Evolutionary conservation across 2,329 filamentous ascomycete species (phyloP).

Genomic region (Nigrospora oryzae): DNA sequence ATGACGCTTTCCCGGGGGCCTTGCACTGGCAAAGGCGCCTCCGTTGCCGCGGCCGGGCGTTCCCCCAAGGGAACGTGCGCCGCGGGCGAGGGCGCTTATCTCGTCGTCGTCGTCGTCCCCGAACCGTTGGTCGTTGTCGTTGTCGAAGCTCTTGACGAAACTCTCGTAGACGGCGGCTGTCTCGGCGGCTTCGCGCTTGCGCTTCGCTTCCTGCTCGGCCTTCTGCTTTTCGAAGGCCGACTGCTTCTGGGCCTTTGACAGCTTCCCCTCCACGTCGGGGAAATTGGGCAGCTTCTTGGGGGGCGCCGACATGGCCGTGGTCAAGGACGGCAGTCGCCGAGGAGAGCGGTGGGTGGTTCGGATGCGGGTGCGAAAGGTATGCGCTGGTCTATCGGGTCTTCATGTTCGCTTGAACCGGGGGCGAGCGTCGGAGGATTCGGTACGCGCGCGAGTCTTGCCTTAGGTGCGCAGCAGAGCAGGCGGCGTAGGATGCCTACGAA

Average conservation of each 20-base stretch:
- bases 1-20: slow-evolving; percentile 48
- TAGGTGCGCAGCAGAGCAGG: too few species aligned
- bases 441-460: too few species aligned
- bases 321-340: too few species aligned
- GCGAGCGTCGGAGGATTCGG: too few species aligned
- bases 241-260: slow-evolving; percentile 72
- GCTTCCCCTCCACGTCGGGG: slow-evolving; percentile 67
- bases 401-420: too few species aligned
- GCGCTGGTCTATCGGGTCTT: too few species aligned
- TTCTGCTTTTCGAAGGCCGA: slow-evolving; percentile 84
- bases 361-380: too few species aligned
- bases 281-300: slow-evolving; percentile 48
- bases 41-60: slow-evolving; percentile 20
- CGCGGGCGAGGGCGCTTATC: slow-evolving; percentile 9
- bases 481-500: too few species aligned
- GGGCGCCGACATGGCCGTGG: slow-evolving; percentile 33
- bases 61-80: slow-evolving; percentile 14
- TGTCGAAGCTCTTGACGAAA: slow-evolving; percentile 73
- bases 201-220: slow-evolving; percentile 83
- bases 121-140: slow-evolving; percentile 40
- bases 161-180: slow-evolving; percentile 81
- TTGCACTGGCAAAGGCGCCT: slow-evolving; percentile 14
- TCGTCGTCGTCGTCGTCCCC: slow-evolving; percentile 20
- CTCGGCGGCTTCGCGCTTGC: slow-evolving; percentile 74
- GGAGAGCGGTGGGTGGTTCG: too few species aligned